phyloP scores from a whole-genome alignment of 805 yeast species.

The Saccharomycopsis fermentans region DNA sequence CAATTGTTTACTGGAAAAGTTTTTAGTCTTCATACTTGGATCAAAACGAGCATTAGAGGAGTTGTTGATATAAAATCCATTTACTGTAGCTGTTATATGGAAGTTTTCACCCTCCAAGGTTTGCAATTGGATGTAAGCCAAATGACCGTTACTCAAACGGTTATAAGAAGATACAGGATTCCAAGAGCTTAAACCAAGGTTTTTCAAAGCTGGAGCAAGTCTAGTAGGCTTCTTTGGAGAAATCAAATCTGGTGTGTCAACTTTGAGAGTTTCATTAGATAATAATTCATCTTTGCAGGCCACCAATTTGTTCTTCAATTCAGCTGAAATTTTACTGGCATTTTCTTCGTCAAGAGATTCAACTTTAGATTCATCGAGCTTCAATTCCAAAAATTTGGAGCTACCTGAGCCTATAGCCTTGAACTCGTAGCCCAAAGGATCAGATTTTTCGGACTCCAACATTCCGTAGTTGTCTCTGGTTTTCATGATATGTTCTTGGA shows the following conservation, averaged over 20 bases:
- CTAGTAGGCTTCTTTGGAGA: conserved; percentile 15
- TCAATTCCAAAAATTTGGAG: conserved; percentile 5
- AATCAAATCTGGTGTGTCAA: conserved; percentile 8
- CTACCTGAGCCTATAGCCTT: conserved; percentile 12
- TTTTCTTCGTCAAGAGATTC: conserved; percentile 8
- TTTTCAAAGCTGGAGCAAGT: conserved; percentile 46
- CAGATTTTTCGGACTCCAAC: conserved; percentile 36
- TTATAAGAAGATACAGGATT: conserved; percentile 68
- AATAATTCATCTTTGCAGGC: conserved; percentile 24
- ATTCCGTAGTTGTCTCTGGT: conserved; percentile 54
- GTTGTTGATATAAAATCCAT: conserved; percentile 74
- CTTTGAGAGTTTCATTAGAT: conserved; percentile 14
- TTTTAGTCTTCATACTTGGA: conserved; percentile 37
- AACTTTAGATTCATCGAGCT: conserved; percentile 4
- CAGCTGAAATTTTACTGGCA: conserved; percentile 14
- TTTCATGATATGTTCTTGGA: conserved; percentile 51
- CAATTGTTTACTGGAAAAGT: conserved; percentile 22
- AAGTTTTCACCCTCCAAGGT: conserved; percentile 74
- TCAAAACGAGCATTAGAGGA: conserved; percentile 62
- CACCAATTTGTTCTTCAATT: conserved; percentile 18
- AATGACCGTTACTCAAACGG: conserved; percentile 58
- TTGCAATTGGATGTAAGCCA: conserved; percentile 62
- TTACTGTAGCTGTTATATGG: conserved; percentile 66
- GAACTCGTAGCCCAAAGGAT: conserved; percentile 24
- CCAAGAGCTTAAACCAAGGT: conserved; percentile 62